Conservation (phyloP, 2,329 filamentous ascomycete genomes). For the Madurella mycetomatis region DNA sequence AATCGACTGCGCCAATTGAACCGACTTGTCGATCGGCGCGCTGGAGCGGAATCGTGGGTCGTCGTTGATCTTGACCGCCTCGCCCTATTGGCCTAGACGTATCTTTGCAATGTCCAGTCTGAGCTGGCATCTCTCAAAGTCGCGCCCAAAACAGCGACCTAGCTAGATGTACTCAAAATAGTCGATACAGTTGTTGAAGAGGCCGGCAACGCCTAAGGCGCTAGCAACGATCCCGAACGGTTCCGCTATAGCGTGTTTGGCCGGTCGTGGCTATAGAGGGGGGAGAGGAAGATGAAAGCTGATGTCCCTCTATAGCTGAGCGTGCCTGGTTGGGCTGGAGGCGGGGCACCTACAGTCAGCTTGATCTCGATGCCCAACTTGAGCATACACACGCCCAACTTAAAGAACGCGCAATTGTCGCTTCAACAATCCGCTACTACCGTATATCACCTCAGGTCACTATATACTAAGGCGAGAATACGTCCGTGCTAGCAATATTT, state of each 20-base stretch:
- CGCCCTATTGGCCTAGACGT: constrained; percentile 34
- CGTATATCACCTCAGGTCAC: not conserved
- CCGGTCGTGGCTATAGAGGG: not conserved
- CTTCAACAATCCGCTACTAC: not conserved
- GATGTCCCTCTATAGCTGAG: not conserved
- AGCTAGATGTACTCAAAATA: constrained; percentile 40
- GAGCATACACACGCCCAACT: not conserved
- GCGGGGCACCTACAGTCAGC: not conserved
- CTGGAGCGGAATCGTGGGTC: constrained; percentile 18
- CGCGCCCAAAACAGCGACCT: constrained; percentile 30
- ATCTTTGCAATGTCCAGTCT: constrained; percentile 30
- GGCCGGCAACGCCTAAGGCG: constrained; percentile 32
- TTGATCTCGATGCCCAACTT: not conserved
- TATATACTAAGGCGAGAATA: not conserved
- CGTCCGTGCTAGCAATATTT: not conserved
- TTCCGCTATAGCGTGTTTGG: constrained; percentile 20
- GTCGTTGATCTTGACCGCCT: constrained; percentile 22
- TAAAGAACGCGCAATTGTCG: not conserved
- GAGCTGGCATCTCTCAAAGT: constrained; percentile 34
- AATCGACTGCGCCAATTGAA: constrained; percentile 17
- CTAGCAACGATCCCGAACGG: constrained; percentile 26
- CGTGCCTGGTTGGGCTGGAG: not conserved
- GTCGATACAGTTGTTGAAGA: constrained; percentile 37
- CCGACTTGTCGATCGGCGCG: constrained; percentile 15
- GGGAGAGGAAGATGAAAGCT: not conserved